A percentile compares a stretch with the other conserved stretches of the same genome.
Evolutionary conservation across 768 basidiomycete genomes (phyloP).

Genomic region (Tylopilus sp.): DNA sequence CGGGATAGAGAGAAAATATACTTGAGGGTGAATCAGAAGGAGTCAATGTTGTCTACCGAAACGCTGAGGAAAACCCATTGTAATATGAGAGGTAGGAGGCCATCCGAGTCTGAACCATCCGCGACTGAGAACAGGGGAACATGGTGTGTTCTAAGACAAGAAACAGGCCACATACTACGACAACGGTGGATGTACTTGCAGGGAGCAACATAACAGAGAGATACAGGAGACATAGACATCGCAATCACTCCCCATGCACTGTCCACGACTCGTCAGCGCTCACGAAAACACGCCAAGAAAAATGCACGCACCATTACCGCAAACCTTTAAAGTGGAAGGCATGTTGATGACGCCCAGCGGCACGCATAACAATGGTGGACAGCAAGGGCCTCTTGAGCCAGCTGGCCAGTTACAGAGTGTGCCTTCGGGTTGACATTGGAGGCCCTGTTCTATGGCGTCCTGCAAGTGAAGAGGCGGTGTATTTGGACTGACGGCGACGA

Average conservation of each 20-base stretch:
- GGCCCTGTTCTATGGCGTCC: background rate
- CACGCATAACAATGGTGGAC: conserved; percentile 8
- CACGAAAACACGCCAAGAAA: background rate
- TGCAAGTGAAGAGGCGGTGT: conserved; percentile 4
- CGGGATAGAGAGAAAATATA: no score
- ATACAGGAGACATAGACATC: background rate
- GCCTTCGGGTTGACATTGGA: background rate
- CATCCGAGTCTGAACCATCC: background rate
- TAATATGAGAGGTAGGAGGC: background rate
- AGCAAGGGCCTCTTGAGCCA: conserved; percentile 13
- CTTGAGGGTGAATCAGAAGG: no score
- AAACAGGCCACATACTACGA: background rate
- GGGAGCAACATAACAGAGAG: background rate
- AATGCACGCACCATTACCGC: conserved; percentile 4
- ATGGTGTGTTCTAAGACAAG: background rate
- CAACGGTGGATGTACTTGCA: background rate
- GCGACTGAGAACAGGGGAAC: background rate
- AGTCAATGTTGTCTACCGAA: no score
- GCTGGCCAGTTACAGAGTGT: conserved; percentile 11
- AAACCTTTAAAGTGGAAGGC: conserved; percentile 14
- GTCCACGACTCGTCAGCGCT: background rate
- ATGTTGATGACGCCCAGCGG: conserved; percentile 1
- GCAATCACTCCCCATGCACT: background rate
- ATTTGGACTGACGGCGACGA: background rate
- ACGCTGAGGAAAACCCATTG: background rate